Evolutionary conservation across 2,329 filamentous ascomycete genomes (phyloP).

Genomic region (Rutstroemia sp.): DNA sequence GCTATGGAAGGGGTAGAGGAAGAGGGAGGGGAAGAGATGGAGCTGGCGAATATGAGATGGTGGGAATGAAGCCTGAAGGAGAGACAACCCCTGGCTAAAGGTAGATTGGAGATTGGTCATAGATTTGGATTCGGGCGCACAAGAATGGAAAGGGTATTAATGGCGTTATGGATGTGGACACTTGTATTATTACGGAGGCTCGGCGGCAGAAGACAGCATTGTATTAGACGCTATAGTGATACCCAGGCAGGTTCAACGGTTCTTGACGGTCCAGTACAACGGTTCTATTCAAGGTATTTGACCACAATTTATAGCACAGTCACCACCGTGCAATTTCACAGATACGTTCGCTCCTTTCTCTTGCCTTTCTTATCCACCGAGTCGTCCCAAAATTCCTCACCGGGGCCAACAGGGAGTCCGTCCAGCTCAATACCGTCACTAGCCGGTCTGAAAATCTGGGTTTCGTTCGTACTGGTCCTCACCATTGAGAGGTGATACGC

Average conservation of each 20-base stretch:
- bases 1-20: conserved; percentile 41
- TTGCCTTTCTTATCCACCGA: conserved; percentile 9
- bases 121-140: conserved; percentile 12
- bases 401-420: conserved; percentile 23
- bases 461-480: conserved; percentile 25
- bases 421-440: conserved; percentile 26
- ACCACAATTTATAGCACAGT: not conserved
- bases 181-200: conserved; percentile 1
- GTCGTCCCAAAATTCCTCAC: conserved; percentile 17
- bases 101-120: not conserved
- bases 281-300: not conserved
- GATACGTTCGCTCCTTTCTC: conserved; percentile 22
- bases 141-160: conserved; percentile 8
- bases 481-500: conserved; percentile 12
- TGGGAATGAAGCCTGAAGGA: conserved; percentile 36
- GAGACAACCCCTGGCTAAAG: conserved; percentile 13
- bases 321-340: conserved; percentile 12
- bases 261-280: conserved; percentile 10
- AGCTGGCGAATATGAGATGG: conserved; percentile 60
- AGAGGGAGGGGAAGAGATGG: conserved; percentile 47
- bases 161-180: not conserved
- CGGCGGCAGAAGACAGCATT: conserved; percentile 4
- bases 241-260: conserved; percentile 13
- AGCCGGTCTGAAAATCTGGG: conserved; percentile 24
- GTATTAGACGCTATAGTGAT: conserved; percentile 16